Conservation (phyloP, 2,329 filamentous ascomycete species). For the Leptosphaerulina australis region DNA sequence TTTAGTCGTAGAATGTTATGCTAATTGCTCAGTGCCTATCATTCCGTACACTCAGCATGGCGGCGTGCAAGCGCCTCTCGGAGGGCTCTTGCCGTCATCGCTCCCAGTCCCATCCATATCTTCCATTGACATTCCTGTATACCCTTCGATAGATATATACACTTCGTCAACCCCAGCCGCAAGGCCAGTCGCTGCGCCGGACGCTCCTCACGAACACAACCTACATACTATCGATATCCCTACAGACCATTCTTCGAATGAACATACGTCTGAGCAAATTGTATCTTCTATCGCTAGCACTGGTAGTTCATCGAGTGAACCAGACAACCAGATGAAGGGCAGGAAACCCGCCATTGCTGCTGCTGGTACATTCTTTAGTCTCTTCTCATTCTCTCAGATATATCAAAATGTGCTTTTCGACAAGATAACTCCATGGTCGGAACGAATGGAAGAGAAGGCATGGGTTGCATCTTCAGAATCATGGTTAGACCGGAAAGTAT, state of each 20-base stretch:
- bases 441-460: conserved; percentile 41
- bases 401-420: conserved; percentile 45
- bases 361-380: conserved; percentile 44
- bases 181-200: conserved; percentile 34
- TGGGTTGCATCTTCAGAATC: conserved; percentile 49
- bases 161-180: conserved; percentile 21
- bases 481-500: conserved; percentile 57
- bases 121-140: conserved; percentile 32
- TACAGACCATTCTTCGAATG: conserved; percentile 34
- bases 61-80: conserved; percentile 45
- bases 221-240: conserved; percentile 39
- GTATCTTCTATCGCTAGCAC: conserved; percentile 23
- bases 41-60: conserved; percentile 44
- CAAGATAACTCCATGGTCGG: conserved; percentile 39
- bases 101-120: conserved; percentile 32
- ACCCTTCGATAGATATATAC: conserved; percentile 31
- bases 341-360: conserved; percentile 43
- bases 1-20: conserved; percentile 25
- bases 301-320: conserved; percentile 20
- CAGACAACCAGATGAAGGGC: conserved; percentile 45
- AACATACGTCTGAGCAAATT: conserved; percentile 25
- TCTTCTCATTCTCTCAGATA: conserved; percentile 46
- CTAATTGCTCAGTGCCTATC: conserved; percentile 46
- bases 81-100: conserved; percentile 32
- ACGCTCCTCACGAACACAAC: conserved; percentile 28